Evolutionary conservation across 495 filamentous ascomycete genomes (phyloP).

Genomic region (Rostrohypoxylon terebratum): DNA sequence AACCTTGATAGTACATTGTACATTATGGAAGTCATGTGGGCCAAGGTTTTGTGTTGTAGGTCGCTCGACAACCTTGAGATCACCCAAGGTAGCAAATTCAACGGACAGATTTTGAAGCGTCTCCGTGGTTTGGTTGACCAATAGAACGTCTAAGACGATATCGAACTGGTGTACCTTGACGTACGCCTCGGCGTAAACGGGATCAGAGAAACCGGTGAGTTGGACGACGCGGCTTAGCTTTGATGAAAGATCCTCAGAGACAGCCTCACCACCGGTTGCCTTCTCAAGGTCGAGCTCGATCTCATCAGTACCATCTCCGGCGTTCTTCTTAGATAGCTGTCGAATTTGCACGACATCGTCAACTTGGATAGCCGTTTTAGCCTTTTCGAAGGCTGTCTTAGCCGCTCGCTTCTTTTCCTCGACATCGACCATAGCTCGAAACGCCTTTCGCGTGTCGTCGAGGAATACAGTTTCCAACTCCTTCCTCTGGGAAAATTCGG

Average conservation of each 20-base stretch:
- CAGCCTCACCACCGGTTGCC: conserved; percentile 90
- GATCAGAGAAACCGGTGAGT: conserved; percentile 97
- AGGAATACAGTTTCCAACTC: conserved; percentile 93
- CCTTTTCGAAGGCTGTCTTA: conserved; percentile 90
- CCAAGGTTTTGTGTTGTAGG: conserved; percentile 95
- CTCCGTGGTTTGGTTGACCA: conserved; percentile 97
- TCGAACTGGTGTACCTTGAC: conserved; percentile 99
- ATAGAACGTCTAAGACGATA: conserved; percentile 94
- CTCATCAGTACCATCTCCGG: conserved; percentile 84
- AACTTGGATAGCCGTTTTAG: conserved; percentile 93
- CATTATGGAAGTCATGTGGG: conserved; percentile 95
- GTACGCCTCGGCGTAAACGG: conserved; percentile 98
- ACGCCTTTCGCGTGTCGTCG: conserved; percentile 95
- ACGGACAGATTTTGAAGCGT: conserved; percentile 97
- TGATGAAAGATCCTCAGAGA: conserved; percentile 83
- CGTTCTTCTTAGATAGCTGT: conserved; percentile 91
- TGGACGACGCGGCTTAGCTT: conserved; percentile 97
- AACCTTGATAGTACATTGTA: conserved; percentile 99
- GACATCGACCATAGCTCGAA: conserved; percentile 97
- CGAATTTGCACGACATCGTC: conserved; percentile 94
- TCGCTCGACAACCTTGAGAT: conserved; percentile 97
- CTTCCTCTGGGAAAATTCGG: conserved; percentile 89
- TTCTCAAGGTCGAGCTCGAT: conserved; percentile 91
- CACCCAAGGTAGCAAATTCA: conserved; percentile 97
- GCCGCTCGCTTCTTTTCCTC: conserved; percentile 97